Conservation (phyloP, 345 rosid genomes). For the Erysimum cheiranthoides region DNA sequence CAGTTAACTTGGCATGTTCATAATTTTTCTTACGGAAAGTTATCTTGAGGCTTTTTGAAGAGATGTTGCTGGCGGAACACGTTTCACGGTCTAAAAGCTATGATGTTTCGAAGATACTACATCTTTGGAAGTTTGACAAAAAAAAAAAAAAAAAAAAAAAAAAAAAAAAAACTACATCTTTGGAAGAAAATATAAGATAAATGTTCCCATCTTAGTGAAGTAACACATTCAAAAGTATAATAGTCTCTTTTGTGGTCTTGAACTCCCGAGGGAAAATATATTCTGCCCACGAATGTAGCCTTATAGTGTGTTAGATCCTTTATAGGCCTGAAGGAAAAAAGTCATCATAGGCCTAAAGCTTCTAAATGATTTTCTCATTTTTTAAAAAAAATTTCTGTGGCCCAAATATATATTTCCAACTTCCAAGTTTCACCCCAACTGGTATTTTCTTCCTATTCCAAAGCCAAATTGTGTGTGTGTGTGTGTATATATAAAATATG, state of each 20-base stretch:
- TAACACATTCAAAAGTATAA: neutral
- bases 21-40: too few species aligned
- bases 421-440: neutral
- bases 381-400: neutral
- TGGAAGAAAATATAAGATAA: too few species aligned
- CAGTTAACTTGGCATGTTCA: too few species aligned
- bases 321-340: neutral
- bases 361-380: neutral
- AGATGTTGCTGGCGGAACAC: too few species aligned
- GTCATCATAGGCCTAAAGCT: neutral
- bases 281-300: neutral
- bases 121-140: too few species aligned
- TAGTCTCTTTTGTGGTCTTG: neutral
- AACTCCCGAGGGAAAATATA: neutral
- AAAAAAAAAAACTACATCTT: too few species aligned
- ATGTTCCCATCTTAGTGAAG: neutral
- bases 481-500: neutral
- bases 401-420: slow-evolving; percentile 1
- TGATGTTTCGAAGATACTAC: too few species aligned
- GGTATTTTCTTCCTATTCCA: neutral
- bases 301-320: neutral
- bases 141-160: too few species aligned
- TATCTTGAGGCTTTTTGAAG: too few species aligned
- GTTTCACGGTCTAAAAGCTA: too few species aligned
- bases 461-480: neutral